Base-by-base conservation (phyloP, 2,329 filamentous ascomycete species). In the Penicillium sp. region DNA sequence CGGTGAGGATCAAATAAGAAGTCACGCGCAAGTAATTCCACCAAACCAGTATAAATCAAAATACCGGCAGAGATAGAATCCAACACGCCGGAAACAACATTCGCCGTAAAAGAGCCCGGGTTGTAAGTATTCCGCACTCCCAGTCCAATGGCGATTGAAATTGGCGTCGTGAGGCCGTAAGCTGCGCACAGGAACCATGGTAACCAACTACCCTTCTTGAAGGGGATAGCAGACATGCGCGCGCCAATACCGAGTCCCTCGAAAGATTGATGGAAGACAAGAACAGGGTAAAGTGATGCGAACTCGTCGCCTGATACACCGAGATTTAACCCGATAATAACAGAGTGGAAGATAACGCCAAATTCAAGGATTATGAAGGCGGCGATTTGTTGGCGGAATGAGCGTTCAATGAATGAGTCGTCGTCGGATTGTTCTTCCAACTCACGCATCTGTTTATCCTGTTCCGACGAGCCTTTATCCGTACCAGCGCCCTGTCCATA, bases 181-280 rank as follows among this genome's bases (percentile, higher is more conserved):
- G 70, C 74, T 0, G 69, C 24, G 54, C 79, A 80, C 1, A 83
- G 65, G 0, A 70, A 43, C 77, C 78, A 83, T 0, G 80, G 80
- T 41, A 82, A 59, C 74, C 74, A 79, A 27, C 59, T 67, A 0
- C 69, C 65, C 13, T 62, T 66, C 5, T 74, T 75, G 61, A 81
- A 83, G 0, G 77, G 80, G 17, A 85, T 83, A 18, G 78, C 76
- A 4, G 80, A 81, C 66, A 86, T 79, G 42, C 84, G 76, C 0
- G 83, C 81, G 12, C 84, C 84, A 30, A 86, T 81, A 67, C 83
- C 84, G 0, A 86, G 77, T 44, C 84, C 83, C 59, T 86, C 84
- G 51, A 86, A 86, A 9, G 80, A 78, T 62, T 86, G 84, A 59
- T 86, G 84, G 70, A 86, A 86, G 49, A 84, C 78, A 1, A 87